Evolutionary conservation across 306 rosid species (phyloP).

Genomic region (Psophocarpus tetragonolobus): DNA sequence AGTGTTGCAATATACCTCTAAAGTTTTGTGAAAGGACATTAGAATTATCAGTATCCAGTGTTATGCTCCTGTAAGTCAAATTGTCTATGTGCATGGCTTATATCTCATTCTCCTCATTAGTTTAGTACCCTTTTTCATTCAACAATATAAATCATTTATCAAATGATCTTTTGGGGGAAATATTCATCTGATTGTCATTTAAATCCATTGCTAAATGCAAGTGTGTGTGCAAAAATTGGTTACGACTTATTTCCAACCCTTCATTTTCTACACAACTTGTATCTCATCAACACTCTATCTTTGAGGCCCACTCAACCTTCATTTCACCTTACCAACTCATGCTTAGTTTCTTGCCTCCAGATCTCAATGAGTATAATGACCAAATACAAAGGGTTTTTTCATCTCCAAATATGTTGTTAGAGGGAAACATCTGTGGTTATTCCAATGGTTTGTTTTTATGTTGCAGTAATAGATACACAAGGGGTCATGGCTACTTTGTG

Average conservation of each 20-base stretch:
- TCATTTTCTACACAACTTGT: too few species aligned
- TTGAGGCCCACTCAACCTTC: neutral
- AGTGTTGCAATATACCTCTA: too few species aligned
- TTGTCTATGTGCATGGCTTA: too few species aligned
- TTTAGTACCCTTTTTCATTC: neutral
- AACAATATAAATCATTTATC: neutral
- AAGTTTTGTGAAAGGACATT: too few species aligned
- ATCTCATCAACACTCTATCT: neutral
- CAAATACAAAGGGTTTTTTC: neutral
- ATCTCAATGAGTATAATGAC: neutral
- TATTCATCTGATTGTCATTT: neutral
- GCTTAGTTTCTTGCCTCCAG: neutral
- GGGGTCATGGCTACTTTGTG: neutral
- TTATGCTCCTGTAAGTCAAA: too few species aligned
- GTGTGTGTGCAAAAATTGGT: neutral
- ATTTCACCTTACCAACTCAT: neutral
- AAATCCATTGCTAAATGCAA: neutral
- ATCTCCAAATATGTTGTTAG: neutral
- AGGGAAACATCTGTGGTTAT: neutral
- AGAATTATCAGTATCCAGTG: too few species aligned
- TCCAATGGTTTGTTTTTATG: neutral
- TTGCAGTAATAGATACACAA: neutral
- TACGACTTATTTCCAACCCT: neutral
- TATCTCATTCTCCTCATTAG: too few species aligned
- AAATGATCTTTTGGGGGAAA: neutral